Conservation (phyloP, 257 asterid genomes). For the Nicotiana otophora region DNA sequence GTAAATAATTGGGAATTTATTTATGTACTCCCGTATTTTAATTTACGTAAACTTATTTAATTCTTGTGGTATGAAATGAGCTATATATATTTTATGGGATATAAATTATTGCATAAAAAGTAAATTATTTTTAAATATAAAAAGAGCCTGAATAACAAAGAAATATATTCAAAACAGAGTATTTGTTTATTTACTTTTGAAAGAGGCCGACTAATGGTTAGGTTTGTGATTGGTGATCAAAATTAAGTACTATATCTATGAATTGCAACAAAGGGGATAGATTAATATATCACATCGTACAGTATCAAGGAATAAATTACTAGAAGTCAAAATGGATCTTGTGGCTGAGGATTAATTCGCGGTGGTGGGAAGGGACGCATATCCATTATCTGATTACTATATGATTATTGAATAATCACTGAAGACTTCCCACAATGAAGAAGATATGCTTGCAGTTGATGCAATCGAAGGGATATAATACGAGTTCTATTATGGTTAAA, state of each 20-base stretch:
- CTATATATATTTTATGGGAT: too few species aligned
- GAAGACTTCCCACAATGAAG: background rate
- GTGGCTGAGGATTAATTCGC: constrained; percentile 40
- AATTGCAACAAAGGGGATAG: background rate
- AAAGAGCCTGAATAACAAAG: too few species aligned
- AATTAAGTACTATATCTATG: background rate
- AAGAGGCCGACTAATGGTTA: background rate
- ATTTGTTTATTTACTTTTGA: background rate
- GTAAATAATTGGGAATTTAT: too few species aligned
- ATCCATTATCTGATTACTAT: background rate
- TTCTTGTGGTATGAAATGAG: too few species aligned
- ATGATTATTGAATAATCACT: background rate
- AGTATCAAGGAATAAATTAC: background rate
- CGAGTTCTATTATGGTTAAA: background rate
- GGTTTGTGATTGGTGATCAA: background rate
- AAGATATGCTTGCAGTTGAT: background rate
- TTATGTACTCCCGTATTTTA: too few species aligned
- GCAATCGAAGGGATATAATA: background rate
- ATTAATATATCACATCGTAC: background rate
- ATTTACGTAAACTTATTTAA: too few species aligned
- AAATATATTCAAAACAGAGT: too few species aligned
- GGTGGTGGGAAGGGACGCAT: background rate
- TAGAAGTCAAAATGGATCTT: constrained; percentile 3
- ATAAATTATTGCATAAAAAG: too few species aligned
- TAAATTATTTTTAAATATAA: too few species aligned